Evolutionary conservation across 2,329 filamentous ascomycete genomes (phyloP), one percentile per base, ranked within the genome.

Genomic region (Didymella exigua): DNA sequence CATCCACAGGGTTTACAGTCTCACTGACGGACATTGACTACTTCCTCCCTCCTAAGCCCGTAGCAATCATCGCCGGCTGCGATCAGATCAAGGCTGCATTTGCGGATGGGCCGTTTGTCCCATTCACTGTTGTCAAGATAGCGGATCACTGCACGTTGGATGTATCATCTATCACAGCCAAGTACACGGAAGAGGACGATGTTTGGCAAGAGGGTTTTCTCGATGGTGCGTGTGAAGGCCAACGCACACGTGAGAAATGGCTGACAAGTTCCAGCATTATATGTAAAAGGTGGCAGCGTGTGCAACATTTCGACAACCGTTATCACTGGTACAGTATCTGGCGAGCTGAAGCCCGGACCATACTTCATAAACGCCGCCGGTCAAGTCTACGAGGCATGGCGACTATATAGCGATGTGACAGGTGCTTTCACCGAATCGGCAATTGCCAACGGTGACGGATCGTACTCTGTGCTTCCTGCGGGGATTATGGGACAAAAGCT

Each of bases 291-390:
- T 1, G 49, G 46, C 31, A 59, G 47, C 11, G 51, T 70, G 58
- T 37, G 37, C 16, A 70, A 69, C 46, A 38, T 60, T 2, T 61
- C 66, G 2, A 38, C 41, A 9, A 61, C 57, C 2, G 27, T 67
- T 8, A 50, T 66, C 5, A 64, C 60, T 11, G 61, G 61, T 18
- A 54, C 46, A n/a, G 23, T 59, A 1, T 61, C 61, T 45, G 21
- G 62, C 4, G 40, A 51, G 10, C 26, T 83, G 8, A 76, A 77
- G 5, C 60, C 75, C 11, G 81, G 81, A 0, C 81, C 82, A 1
- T 84, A 83, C 60, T 83, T 84, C 59, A 58, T 82, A 31, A 79
- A 76, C 9, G 65, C 71, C 1, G 73, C 74, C 14, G 81, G 81
- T 3, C 66, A 76, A 13, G 67, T 84, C 5, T 80, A 77, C 58